These are phyloP conservation scores for Fusarium sacchari DNA, from an alignment of 2,329 filamentous ascomycete species.

Conservation along the genomic window DNA sequence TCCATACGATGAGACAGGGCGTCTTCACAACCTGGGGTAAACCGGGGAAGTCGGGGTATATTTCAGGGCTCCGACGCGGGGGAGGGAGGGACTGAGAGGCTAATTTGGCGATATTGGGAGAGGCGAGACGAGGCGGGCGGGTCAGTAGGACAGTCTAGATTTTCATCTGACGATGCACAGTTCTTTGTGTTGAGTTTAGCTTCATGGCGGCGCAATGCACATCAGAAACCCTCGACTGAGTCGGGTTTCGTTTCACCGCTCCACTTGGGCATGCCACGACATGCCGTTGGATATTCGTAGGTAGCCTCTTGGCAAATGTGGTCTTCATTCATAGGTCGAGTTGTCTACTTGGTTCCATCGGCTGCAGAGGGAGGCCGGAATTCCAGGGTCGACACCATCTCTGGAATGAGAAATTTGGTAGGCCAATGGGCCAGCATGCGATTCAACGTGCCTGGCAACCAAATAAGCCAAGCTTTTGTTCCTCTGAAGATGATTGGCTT, in stretches of 20 bases:
- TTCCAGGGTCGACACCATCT: background rate
- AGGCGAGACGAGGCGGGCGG: constrained; percentile 2
- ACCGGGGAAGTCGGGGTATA: constrained; percentile 27
- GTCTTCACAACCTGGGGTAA: constrained; percentile 23
- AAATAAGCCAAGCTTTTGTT: background rate
- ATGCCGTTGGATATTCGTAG: background rate
- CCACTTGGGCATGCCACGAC: background rate
- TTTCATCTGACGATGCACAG: constrained; percentile 3
- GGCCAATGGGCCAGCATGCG: background rate
- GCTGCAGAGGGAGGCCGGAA: background rate
- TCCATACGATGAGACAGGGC: background rate
- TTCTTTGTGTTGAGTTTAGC: background rate
- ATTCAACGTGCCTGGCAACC: background rate
- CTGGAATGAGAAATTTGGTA: background rate
- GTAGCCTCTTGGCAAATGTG: background rate
- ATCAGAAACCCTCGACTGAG: background rate
- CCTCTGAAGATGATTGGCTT: background rate
- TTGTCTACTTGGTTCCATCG: background rate
- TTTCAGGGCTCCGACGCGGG: background rate
- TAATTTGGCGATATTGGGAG: constrained; percentile 16
- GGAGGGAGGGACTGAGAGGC: background rate
- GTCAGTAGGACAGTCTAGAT: constrained; percentile 10
- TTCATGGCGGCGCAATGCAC: background rate
- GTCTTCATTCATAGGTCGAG: background rate
- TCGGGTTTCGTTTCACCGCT: background rate